Evolutionary conservation across 164 flowering plant species (phyloP), one percentile per base, ranked within the genome.

Genomic region (Vitis rupestris): DNA sequence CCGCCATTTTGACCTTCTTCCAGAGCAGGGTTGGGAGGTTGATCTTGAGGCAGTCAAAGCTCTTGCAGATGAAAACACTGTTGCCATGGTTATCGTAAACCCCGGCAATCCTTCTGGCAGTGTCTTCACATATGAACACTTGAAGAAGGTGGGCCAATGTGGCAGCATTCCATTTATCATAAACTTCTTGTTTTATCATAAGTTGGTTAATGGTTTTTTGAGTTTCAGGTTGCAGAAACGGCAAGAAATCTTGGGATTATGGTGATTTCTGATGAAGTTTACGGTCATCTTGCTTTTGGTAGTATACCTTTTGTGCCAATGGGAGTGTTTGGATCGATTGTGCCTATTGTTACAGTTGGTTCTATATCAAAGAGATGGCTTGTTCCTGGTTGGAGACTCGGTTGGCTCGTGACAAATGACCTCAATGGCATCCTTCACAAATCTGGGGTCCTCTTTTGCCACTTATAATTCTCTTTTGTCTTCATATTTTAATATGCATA

Each of bases 31-130:
- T 9, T 88, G 92, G 89, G 87, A 84, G 56, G 86, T 83, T 65
- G 89, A 86, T 64, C 84, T 86, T 37, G 66, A 82, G 51, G 65
- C 67, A 5, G 73, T 88, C 15, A 79, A 86, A 73, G 72, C 83
- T 63, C 74, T 84, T 9, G 86, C 87, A 8, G 90, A 88, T 75
- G 78, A 76, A 27, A 86, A 82, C 27, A 88, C 92, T 52, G 83
- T 81, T 65, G 92, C 88, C 3, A 80, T 86, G 61, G 88, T 88
- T 37, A 74, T 86, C 9, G 79, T 82, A 9, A 88, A 86, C 58
- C 92, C 90, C 4, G 82, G 86, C 14, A 88, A 88, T 75, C 92
- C 90, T 10, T 83, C 86, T 77, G 92, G 92, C 15, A 83, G 74
- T 76, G 92, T 86, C 19, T 84, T 67, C 72, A 52, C 73, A 5